Conservation (phyloP, 306 rosid species). For the Trichosanthes truncata region DNA sequence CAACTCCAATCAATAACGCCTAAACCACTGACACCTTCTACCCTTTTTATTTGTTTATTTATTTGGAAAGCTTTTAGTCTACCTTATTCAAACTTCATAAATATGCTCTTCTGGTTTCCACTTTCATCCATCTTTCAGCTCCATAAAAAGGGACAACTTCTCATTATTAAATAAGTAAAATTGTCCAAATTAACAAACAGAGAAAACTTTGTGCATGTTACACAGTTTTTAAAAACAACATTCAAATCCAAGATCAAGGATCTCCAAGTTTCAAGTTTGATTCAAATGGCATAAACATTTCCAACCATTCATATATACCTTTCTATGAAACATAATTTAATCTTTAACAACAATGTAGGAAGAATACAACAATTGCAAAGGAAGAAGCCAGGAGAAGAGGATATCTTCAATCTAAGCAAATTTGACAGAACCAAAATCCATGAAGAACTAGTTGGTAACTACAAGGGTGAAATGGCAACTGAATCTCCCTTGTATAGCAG, state of each 20-base stretch:
- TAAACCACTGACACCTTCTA: background rate
- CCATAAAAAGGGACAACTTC: no score
- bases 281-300: background rate
- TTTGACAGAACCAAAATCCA: background rate
- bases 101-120: background rate
- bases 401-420: background rate
- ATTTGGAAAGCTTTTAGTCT: background rate
- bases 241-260: no score
- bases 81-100: background rate
- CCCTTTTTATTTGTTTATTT: no score
- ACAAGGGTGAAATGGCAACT: background rate
- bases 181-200: no score
- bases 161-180: no score
- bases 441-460: background rate
- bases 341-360: background rate
- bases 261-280: no score
- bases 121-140: no score
- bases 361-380: background rate
- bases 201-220: no score
- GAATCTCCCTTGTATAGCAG: background rate
- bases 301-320: background rate
- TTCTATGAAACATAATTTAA: background rate
- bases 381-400: background rate
- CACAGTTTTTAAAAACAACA: no score
- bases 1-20: background rate